phyloP scores from a whole-genome alignment of 106 monocot genomes.

The Platanthera zijinensis region DNA sequence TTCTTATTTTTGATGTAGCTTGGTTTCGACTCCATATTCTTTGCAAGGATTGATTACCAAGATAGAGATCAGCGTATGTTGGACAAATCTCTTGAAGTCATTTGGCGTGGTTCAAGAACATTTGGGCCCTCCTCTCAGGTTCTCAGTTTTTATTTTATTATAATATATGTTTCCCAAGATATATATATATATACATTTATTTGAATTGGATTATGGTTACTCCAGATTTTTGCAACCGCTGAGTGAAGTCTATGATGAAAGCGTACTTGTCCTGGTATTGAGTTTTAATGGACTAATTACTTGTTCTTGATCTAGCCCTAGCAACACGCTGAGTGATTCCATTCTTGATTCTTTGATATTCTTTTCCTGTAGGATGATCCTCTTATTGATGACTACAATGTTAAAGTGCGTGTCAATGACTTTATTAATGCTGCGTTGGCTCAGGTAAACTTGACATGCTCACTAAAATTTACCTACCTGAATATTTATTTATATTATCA shows the following conservation, averaged over 20 bases:
- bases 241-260: slow-evolving; percentile 31
- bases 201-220: slow-evolving; percentile 3
- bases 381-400: slow-evolving; percentile 69
- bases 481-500: not conserved
- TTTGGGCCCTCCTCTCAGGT: slow-evolving; percentile 80
- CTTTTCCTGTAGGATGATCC: slow-evolving; percentile 54
- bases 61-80: slow-evolving; percentile 41
- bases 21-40: slow-evolving; percentile 69
- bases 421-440: slow-evolving; percentile 53
- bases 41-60: slow-evolving; percentile 84
- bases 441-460: slow-evolving; percentile 25
- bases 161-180: not conserved
- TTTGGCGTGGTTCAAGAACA: slow-evolving; percentile 75
- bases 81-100: slow-evolving; percentile 79
- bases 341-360: not conserved
- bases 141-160: not conserved
- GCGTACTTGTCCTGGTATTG: slow-evolving; percentile 32
- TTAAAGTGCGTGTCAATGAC: slow-evolving; percentile 69
- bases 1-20: slow-evolving; percentile 28
- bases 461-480: not conserved
- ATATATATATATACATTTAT: not conserved
- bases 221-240: slow-evolving; percentile 58
- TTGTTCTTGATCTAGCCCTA: too few relatives aligned
- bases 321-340: not conserved
- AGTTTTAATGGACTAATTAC: not conserved